Evolutionary conservation across 2,329 filamentous ascomycete genomes (phyloP).

Genomic region (Ilyonectria mors-panacis): DNA sequence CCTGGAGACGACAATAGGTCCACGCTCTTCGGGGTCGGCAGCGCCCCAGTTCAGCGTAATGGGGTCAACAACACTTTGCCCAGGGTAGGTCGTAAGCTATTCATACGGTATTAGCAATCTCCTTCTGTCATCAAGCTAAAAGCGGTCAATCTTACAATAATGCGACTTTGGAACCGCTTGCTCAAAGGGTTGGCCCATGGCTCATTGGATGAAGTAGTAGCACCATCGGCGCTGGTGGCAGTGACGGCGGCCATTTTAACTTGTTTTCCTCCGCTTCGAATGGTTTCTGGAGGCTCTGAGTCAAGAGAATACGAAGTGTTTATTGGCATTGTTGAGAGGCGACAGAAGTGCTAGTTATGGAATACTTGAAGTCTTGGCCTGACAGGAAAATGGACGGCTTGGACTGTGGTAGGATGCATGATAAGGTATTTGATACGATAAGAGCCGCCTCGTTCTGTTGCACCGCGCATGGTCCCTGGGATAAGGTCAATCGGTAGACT

Average conservation of each 20-base stretch:
- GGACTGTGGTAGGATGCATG: not conserved
- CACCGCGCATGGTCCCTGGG: not conserved
- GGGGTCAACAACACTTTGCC: constrained; percentile 44
- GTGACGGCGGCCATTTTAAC: not conserved
- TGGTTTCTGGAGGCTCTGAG: not conserved
- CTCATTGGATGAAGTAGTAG: not conserved
- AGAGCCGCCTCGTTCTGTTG: not conserved
- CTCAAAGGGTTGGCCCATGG: constrained; percentile 2
- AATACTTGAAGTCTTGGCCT: not conserved
- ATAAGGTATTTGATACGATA: not conserved
- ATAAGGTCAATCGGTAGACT: not conserved
- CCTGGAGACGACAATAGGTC: constrained; percentile 43
- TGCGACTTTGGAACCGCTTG: constrained; percentile 8
- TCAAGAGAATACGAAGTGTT: not conserved
- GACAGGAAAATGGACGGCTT: not conserved
- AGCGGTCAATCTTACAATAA: constrained; percentile 5
- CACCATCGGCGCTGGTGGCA: not conserved
- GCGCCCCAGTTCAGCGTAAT: constrained; percentile 41
- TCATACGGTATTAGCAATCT: not conserved
- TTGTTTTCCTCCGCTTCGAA: not conserved
- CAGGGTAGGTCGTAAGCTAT: constrained; percentile 44
- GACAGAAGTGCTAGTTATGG: not conserved
- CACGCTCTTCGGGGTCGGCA: constrained; percentile 35
- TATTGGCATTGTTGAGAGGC: not conserved
- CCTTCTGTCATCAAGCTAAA: not conserved